Base-by-base conservation (phyloP, 2,329 filamentous ascomycete species). In the Bertia moriformis region DNA sequence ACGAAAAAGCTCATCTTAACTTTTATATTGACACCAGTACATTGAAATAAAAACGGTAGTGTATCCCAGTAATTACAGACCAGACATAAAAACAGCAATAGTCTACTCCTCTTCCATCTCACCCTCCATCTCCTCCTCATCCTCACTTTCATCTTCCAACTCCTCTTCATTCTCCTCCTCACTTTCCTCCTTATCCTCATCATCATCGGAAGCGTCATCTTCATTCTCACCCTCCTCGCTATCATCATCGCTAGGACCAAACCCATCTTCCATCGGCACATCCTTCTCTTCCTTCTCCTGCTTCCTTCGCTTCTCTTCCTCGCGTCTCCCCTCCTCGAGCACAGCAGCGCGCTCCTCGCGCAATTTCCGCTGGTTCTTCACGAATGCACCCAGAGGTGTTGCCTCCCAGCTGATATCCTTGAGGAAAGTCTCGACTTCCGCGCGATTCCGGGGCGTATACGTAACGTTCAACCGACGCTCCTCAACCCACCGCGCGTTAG, bases 301-400 rank as follows among this genome's bases (percentile, higher is more conserved):
- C 51, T 70, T 75, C 52, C 78, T 73, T 57, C 80, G 73, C 44
- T 67, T 71, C 47, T 84, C 81, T 38, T 87, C 83, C 48, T 84
- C 79, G 50, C 71, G 73, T 47, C 80, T 67, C 7, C 78, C 73
- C 56, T 88, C 78, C 54, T 94, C 87, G 35, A 95, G 57, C 53
- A 93, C 61, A 63, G 75, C 85, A 37, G 73, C 75, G 61, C 78
- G 84, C 63, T 95, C 86, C 35, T 85, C 85, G 44, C 81, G 73
- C 38, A 77, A 63, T 65, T 82, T 89, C 48, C 91, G 71, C 67
- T 95, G 88, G 0, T 80, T 79, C 5, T 82, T 73, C 1, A 96
- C 84, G 60, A 87, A 98, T 1, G 87, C 89, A 4, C 91, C 91
- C 3, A 98, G 60, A 2, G 91, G 89, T 20, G 83, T 94, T 64